Evolutionary conservation across 192 early-diverging fungal species (phyloP).

Genomic region (Backusella sp.): DNA sequence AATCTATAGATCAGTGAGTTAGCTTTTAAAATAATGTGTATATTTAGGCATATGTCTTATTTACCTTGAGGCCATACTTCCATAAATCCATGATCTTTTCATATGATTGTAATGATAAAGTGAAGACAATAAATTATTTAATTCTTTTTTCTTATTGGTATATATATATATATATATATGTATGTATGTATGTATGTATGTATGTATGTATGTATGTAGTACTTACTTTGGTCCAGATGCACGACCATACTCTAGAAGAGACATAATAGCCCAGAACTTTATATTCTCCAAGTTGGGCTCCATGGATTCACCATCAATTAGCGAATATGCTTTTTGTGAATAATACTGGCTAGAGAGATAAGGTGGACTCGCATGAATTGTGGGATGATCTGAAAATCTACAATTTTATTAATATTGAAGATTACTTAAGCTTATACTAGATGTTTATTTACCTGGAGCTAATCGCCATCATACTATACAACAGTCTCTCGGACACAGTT

Average conservation of each 20-base stretch:
- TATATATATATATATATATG: not conserved
- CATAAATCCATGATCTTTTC: conserved; percentile 47
- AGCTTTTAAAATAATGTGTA: too few relatives aligned
- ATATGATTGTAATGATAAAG: not conserved
- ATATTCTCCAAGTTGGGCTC: conserved; percentile 41
- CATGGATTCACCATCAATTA: conserved; percentile 37
- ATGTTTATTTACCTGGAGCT: conserved; percentile 28
- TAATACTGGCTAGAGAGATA: conserved; percentile 48
- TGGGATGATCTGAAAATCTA: conserved; percentile 40
- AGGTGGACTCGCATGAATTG: conserved; percentile 42
- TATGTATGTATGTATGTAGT: not conserved
- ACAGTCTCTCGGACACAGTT: conserved; percentile 41
- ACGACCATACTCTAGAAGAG: conserved; percentile 29
- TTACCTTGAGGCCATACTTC: conserved; percentile 35
- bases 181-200: too few relatives aligned
- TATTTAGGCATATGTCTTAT: too few relatives aligned
- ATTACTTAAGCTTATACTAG: not conserved
- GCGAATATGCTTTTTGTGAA: conserved; percentile 38
- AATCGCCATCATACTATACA: conserved; percentile 46
- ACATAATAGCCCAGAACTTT: conserved; percentile 37
- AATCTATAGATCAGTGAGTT: conserved; percentile 18
- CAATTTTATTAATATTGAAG: not conserved
- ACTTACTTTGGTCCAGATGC: conserved; percentile 23
- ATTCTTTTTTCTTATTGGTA: not conserved
- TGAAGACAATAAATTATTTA: not conserved